Evolutionary conservation across 2,329 filamentous ascomycete genomes (phyloP).

Genomic region (Helminthosporium solani): DNA sequence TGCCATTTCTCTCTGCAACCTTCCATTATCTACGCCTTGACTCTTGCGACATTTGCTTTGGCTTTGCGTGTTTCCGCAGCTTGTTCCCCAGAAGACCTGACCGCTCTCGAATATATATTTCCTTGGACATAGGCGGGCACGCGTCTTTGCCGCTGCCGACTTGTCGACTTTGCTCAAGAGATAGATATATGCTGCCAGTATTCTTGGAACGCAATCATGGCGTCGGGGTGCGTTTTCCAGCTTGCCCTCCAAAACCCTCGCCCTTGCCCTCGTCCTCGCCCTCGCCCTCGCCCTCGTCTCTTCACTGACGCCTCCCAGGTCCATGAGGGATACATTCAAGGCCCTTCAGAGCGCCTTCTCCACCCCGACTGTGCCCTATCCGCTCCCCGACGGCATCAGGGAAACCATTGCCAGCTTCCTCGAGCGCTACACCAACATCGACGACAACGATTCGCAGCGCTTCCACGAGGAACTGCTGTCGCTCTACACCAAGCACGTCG

Average conservation of each 20-base stretch:
- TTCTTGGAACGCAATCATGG: conserved; percentile 10
- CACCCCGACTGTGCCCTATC: conserved; percentile 46
- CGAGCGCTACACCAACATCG: conserved; percentile 65
- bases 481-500: conserved; percentile 66
- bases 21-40: too few relatives aligned
- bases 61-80: too few relatives aligned
- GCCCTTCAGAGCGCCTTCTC: conserved; percentile 49
- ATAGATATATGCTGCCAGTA: too few relatives aligned
- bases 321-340: conserved; percentile 52
- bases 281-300: too few relatives aligned
- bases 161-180: too few relatives aligned
- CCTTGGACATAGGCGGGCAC: too few relatives aligned
- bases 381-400: conserved; percentile 66
- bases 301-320: conserved; percentile 37
- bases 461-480: conserved; percentile 71
- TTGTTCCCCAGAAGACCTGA: too few relatives aligned
- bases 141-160: neutral
- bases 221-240: neutral
- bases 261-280: too few relatives aligned
- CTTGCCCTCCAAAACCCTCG: neutral
- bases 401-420: conserved; percentile 66
- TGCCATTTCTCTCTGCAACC: neutral
- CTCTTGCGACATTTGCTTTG: too few relatives aligned
- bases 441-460: conserved; percentile 68
- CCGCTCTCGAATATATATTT: too few relatives aligned